These are phyloP conservation scores for Fusarium sp. DNA, from an alignment of 2,329 filamentous ascomycete species.

Conservation along the genomic window DNA sequence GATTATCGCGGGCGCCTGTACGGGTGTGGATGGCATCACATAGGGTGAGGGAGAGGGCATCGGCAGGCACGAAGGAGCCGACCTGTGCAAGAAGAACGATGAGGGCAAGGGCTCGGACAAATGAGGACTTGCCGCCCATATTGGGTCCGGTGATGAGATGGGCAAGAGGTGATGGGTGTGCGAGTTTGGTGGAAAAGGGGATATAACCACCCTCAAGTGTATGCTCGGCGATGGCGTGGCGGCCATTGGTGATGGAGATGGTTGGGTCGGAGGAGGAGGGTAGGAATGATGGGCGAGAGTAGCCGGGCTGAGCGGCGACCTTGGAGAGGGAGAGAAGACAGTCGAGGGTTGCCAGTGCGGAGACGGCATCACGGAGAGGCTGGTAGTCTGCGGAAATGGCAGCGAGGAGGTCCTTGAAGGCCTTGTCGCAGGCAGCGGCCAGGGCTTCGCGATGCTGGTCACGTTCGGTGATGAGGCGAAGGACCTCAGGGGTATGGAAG, in stretches of 20 bases:
- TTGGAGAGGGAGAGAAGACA: constrained; percentile 86
- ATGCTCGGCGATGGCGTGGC: constrained; percentile 96
- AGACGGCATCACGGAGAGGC: constrained; percentile 84
- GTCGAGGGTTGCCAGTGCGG: constrained; percentile 85
- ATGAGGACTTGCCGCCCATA: constrained; percentile 99
- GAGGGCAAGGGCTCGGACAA: constrained; percentile 89
- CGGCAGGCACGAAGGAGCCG: constrained; percentile 90
- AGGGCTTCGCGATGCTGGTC: constrained; percentile 96
- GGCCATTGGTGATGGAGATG: constrained; percentile 69
- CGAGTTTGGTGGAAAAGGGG: constrained; percentile 81
- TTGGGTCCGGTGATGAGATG: constrained; percentile 95
- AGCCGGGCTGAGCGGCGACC: constrained; percentile 85
- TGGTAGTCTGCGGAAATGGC: constrained; percentile 87
- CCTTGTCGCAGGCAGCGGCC: constrained; percentile 86
- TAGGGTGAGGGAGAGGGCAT: constrained; percentile 75
- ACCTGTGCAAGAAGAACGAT: constrained; percentile 94
- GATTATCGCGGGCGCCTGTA: constrained; percentile 95
- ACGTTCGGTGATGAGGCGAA: constrained; percentile 81
- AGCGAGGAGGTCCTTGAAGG: constrained; percentile 74
- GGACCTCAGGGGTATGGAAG: constrained; percentile 92
- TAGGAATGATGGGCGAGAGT: constrained; percentile 76
- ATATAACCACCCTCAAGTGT: constrained; percentile 86
- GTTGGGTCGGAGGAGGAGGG: constrained; percentile 68
- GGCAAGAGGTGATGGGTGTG: constrained; percentile 70
- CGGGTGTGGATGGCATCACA: constrained; percentile 93